These are phyloP conservation scores for Candida rishiriensis DNA, from an alignment of 805 yeast genomes.

Conservation along the genomic window DNA sequence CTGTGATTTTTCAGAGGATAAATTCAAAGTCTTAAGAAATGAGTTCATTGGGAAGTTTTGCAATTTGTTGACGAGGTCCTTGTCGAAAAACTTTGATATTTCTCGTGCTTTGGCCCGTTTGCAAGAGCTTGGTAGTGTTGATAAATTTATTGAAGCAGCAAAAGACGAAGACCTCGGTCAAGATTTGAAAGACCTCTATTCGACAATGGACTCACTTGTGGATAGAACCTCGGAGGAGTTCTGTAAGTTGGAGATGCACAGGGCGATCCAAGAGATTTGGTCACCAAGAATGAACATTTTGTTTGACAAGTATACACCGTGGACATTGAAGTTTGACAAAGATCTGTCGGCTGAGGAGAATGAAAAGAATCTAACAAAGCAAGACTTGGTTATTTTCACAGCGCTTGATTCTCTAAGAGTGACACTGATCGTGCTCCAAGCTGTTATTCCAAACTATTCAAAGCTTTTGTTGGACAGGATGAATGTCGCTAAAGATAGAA, in stretches of 20 bases:
- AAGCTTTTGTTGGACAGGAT: constrained; percentile 55
- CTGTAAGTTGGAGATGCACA: constrained; percentile 45
- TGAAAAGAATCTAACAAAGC: constrained; percentile 20
- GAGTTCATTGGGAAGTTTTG: constrained; percentile 79
- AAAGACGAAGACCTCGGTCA: constrained; percentile 11
- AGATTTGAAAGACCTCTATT: constrained; percentile 25
- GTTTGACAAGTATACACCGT: constrained; percentile 70
- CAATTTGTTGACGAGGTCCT: constrained; percentile 68
- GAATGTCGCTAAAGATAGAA: constrained; percentile 40
- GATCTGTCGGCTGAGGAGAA: constrained; percentile 11
- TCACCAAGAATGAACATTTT: constrained; percentile 56
- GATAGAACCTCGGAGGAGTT: constrained; percentile 40
- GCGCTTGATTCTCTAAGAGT: constrained; percentile 73
- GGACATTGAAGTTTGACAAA: constrained; percentile 45
- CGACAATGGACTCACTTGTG: constrained; percentile 32
- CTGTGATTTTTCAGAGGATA: constrained; percentile 67
- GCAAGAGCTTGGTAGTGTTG: constrained; percentile 21
- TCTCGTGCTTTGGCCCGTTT: constrained; percentile 36
- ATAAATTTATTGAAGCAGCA: constrained; percentile 15
- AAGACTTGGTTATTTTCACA: constrained; percentile 53
- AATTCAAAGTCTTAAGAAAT: constrained; percentile 49
- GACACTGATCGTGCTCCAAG: constrained; percentile 58
- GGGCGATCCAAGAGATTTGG: constrained; percentile 60
- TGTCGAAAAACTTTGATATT: constrained; percentile 65
- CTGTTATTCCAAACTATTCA: constrained; percentile 70